Evolutionary conservation across 176 grass and related monocot species (phyloP).

Genomic region (Otatea glauca): DNA sequence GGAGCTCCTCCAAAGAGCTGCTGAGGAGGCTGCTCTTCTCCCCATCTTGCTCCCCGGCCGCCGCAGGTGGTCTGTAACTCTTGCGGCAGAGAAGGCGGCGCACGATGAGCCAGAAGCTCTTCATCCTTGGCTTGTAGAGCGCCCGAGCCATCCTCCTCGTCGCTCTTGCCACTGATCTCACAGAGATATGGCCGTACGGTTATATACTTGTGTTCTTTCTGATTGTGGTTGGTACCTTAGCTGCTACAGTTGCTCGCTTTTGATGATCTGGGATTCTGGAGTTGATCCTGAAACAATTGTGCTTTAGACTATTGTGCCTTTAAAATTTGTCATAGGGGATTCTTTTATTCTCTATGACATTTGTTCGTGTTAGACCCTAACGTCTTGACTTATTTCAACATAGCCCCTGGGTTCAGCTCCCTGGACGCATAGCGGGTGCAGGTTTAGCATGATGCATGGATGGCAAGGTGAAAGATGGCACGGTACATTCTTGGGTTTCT

Average conservation of each 20-base stretch:
- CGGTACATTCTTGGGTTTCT: neutral
- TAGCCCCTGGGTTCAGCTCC: no score
- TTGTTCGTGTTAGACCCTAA: neutral
- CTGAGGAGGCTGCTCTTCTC: slow-evolving; percentile 51
- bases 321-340: slow-evolving; percentile 5
- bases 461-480: neutral
- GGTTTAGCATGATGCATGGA: neutral
- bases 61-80: neutral
- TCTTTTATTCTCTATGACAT: no score
- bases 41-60: neutral
- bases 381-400: no score
- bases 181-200: neutral
- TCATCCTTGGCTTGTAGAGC: slow-evolving; percentile 24
- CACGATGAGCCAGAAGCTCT: slow-evolving; percentile 50
- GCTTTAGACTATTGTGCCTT: neutral
- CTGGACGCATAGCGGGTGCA: no score
- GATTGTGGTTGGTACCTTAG: neutral
- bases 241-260: neutral
- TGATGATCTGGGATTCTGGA: slow-evolving; percentile 42
- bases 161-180: neutral
- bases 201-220: slow-evolving; percentile 23
- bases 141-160: slow-evolving; percentile 6
- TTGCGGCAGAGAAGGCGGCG: slow-evolving; percentile 50
- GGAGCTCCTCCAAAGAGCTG: slow-evolving; percentile 52
- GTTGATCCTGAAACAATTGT: slow-evolving; percentile 25